Evolutionary conservation across 2,329 filamentous ascomycete genomes (phyloP), one percentile per base, ranked within the genome.

Genomic region (Periconia sp.): DNA sequence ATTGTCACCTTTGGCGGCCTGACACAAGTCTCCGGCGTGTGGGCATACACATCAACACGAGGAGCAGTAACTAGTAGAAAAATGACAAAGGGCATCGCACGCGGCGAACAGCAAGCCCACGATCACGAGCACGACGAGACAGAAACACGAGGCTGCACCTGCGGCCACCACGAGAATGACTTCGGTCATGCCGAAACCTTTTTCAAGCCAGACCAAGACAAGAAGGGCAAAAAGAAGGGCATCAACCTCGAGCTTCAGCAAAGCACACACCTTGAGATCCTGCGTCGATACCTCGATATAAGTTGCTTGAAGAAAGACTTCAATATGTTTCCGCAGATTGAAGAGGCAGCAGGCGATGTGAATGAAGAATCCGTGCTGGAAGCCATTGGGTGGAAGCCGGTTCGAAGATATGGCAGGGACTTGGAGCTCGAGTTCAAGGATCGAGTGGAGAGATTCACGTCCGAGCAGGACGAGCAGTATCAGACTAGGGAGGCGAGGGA

Each of bases 321-420:
- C 13, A 61, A 64, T 22, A 40, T 70, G 13, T 75, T 75, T 36
- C 50, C 53, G 5, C 62, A 65, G 0, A 42, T 57, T 28, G 37
- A 52, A 11, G 39, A 44, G 7, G 38, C 47, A 10, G 52, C 52
- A 16, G 59, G 54, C 7, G 48, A 59, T 8, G 46, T 61, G 4
- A 69, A 65, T 2, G 72, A 75, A 48, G 67, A 54, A 7, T 63
- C 73, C 10, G 65, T 73, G 4, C 50, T 76, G 12, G 61, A 72
- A 22, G 71, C 72, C 0, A 73, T 76, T 30, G 74, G 73, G 0
- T 77, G 74, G 73, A 55, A 53, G 4, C 71, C 73, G 2, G 68
- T 57, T 37, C 53, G 60, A 22, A 55, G 60, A n/a, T 55, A 33
- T 46, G 29, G 63, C 50, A 5, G 56, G 36, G 50, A 65, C 52